Percentiles rank a stretch among this genome's conserved stretches.
Conservation (phyloP, 2,329 filamentous ascomycete species). For the Microdochium trichocladiopsis region DNA sequence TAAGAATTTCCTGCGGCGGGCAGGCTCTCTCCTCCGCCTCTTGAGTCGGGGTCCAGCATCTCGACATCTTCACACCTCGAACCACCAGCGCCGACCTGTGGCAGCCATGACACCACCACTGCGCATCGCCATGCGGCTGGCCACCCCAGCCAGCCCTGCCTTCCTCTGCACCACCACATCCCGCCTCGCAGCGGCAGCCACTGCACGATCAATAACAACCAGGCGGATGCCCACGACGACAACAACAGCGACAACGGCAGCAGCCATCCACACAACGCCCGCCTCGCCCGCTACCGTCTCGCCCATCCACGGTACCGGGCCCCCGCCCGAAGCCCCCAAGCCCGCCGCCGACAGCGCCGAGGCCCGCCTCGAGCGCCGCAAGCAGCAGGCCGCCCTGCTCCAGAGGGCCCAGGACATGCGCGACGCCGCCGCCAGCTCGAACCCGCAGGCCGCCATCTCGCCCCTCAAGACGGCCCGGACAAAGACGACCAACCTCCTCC, state of each 20-base stretch:
- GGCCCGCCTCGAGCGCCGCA: slow-evolving; percentile 39
- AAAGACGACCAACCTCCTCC: slow-evolving; percentile 38
- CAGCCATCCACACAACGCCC: slow-evolving; percentile 19
- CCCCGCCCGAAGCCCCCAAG: slow-evolving; percentile 48
- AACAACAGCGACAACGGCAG: background rate
- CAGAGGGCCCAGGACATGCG: slow-evolving; percentile 43
- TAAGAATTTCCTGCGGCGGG: too few species aligned
- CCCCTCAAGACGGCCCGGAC: slow-evolving; percentile 12
- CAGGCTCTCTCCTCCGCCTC: too few species aligned
- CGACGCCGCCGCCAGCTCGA: slow-evolving; percentile 16
- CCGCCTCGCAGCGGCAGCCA: background rate
- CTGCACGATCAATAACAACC: background rate
- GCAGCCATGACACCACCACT: background rate
- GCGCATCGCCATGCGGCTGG: background rate
- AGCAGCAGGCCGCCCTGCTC: slow-evolving; percentile 47
- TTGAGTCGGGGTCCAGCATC: too few species aligned
- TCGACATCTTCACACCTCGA: background rate
- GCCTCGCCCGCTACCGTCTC: slow-evolving; percentile 37
- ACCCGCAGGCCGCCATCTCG: slow-evolving; percentile 7
- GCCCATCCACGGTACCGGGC: slow-evolving; percentile 48
- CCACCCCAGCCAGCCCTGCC: background rate
- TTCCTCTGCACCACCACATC: background rate
- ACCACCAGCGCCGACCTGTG: background rate
- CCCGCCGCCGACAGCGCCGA: slow-evolving; percentile 28
- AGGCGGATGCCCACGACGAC: too few species aligned